phyloP scores from a whole-genome alignment of 108 stramenopile genomes.

The Schizochytrium sp. region DNA sequence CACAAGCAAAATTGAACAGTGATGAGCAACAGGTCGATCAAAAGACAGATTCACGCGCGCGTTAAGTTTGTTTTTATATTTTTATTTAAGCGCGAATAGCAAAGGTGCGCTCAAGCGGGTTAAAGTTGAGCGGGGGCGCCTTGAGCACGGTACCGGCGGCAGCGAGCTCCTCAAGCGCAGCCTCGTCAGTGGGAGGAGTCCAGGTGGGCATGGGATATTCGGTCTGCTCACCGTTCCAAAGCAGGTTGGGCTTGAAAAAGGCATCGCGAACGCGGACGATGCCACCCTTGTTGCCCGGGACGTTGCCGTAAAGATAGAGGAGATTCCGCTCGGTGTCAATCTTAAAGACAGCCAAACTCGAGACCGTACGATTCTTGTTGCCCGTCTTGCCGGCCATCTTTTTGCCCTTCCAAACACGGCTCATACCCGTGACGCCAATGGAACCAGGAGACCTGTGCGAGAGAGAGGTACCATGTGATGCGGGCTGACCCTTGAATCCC shows the following conservation, averaged over 20 bases:
- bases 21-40: too few species aligned
- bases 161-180: neutral
- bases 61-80: neutral
- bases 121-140: neutral
- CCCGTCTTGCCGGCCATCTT: slow-evolving; percentile 99
- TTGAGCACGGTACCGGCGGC: neutral
- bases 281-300: slow-evolving; percentile 83
- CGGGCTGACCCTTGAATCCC: slow-evolving; percentile 80
- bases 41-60: too few species aligned
- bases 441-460: slow-evolving; percentile 79
- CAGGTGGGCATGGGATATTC: neutral
- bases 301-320: slow-evolving; percentile 73
- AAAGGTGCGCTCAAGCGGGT: neutral
- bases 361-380: slow-evolving; percentile 63
- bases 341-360: slow-evolving; percentile 76
- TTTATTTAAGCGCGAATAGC: neutral
- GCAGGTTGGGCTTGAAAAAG: slow-evolving; percentile 24
- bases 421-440: slow-evolving; percentile 76
- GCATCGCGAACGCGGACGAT: slow-evolving; percentile 86
- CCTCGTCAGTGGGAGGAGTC: neutral
- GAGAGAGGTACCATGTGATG: slow-evolving; percentile 82
- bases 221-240: neutral
- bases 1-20: too few species aligned
- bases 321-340: slow-evolving; percentile 83
- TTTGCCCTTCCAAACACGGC: slow-evolving; percentile 93